Evolutionary conservation across 805 yeast species (phyloP), one percentile per base, ranked within the genome.

Genomic region (Lipomyces yamadae): DNA sequence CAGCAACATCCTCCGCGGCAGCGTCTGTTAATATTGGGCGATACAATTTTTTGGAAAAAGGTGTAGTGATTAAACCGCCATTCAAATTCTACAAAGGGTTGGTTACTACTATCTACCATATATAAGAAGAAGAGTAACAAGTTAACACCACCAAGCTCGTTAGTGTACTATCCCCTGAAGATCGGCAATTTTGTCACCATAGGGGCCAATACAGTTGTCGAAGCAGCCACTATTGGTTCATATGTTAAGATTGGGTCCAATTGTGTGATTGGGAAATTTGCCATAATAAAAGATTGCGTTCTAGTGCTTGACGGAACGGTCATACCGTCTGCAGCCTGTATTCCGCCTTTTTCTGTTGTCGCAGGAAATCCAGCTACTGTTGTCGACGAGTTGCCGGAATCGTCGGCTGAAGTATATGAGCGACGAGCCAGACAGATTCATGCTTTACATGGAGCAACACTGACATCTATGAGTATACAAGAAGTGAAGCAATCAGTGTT

Each of bases 211-310:
- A 63, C 76, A 2, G 56, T 52, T 5, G 60, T 79, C 15, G 72
- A 76, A 59, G 81, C 82, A 5, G 81, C 81, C 3, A 61, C 74
- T n/a, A 74, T 80, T 7, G 83, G 83, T 3, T 76, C 79, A 3
- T 68, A 72, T 34, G 81, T 79, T 2, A 48, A 67, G 13, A 78
- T 80, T 10, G 82, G 82, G 30, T 62, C 62, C 30, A 71, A 76
- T 60, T 74, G 79, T 65, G 61, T 63, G 24, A 68, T 80, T 24
- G 73, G 82, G 50, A 64, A 65, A 66, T 77, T 78, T 39, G 74
- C 77, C 0, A 75, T 81, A 34, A 71, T 80, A 55, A 75, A 76
- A 61, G 83, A 81, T 65, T 76, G 81, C 55, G 80, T 74, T 1
- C 70, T 76, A 11, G 68, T 80, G 7, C 76, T 72, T 15, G 76